phyloP scores from a whole-genome alignment of 768 basidiomycete species.

The Krasilnikovozyma curviuscula region DNA sequence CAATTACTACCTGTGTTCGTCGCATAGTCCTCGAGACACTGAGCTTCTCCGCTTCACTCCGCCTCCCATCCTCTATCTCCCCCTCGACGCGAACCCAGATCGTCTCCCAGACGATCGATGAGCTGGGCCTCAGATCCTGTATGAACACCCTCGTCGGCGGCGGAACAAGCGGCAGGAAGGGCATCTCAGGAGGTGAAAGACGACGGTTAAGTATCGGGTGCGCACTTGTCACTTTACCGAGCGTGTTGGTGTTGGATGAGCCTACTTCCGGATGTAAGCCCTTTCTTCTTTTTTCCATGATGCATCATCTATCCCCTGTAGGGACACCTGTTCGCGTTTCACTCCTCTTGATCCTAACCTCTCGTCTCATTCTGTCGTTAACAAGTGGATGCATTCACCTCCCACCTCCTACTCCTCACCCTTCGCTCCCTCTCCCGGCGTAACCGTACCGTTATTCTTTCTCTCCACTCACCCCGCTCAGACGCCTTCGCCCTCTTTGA shows the following conservation, averaged over 20 bases:
- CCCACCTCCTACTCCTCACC: constrained; percentile 23
- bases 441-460: constrained; percentile 36
- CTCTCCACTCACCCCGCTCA: constrained; percentile 48
- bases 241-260: constrained; percentile 41
- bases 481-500: constrained; percentile 45
- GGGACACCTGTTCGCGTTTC: neutral
- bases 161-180: constrained; percentile 32
- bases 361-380: constrained; percentile 15
- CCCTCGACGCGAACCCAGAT: constrained; percentile 22
- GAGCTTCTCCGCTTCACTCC: constrained; percentile 27
- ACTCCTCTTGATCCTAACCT: constrained; percentile 14
- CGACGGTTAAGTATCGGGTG: constrained; percentile 37
- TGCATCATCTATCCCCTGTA: neutral
- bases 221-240: constrained; percentile 41
- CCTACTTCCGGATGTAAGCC: neutral
- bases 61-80: constrained; percentile 32
- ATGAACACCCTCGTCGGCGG: constrained; percentile 39
- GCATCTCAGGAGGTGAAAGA: constrained; percentile 49
- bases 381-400: constrained; percentile 22
- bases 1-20: too few relatives aligned
- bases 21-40: constrained; percentile 30
- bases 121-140: constrained; percentile 31
- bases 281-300: neutral
- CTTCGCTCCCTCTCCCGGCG: constrained; percentile 21
- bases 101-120: constrained; percentile 31